Percentiles rank a stretch among this genome's conserved stretches.
phyloP scores from a whole-genome alignment of 2,329 filamentous ascomycete genomes.

The Lecanoromycetidae sp. region DNA sequence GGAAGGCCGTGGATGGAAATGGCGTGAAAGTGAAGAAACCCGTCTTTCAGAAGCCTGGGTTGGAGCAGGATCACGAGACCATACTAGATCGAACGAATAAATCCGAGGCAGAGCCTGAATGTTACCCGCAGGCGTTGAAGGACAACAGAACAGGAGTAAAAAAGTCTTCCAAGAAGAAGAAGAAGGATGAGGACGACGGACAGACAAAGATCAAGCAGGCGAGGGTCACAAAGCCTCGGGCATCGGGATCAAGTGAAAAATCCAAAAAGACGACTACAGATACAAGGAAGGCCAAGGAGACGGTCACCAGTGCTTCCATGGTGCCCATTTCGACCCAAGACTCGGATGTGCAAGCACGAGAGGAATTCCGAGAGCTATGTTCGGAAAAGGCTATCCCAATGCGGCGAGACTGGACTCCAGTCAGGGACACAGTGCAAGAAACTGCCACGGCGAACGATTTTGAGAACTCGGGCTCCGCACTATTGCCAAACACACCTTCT shows the following conservation, averaged over 20 bases:
- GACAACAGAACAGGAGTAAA: slow-evolving; percentile 15
- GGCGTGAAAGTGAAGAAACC: not conserved
- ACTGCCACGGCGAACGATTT: slow-evolving; percentile 16
- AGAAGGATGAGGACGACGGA: slow-evolving; percentile 20
- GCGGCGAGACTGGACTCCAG: slow-evolving; percentile 57
- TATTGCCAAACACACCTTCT: not conserved
- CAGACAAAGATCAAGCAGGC: slow-evolving; percentile 28
- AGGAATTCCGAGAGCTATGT: slow-evolving; percentile 22
- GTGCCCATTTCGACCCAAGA: slow-evolving; percentile 12
- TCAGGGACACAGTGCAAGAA: slow-evolving; percentile 30
- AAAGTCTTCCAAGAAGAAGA: slow-evolving; percentile 21
- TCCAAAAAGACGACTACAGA: slow-evolving; percentile 13
- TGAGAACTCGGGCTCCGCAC: not conserved
- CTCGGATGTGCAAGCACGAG: not conserved
- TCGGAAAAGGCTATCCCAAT: slow-evolving; percentile 41
- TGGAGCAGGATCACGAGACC: not conserved
- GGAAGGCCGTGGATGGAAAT: not conserved
- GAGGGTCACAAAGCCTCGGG: slow-evolving; percentile 26
- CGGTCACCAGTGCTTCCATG: not conserved
- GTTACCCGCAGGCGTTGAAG: not conserved
- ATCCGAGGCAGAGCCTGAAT: not conserved
- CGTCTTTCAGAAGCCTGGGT: not conserved
- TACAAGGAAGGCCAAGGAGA: slow-evolving; percentile 6
- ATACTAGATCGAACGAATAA: not conserved
- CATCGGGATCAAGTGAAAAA: slow-evolving; percentile 14